These are phyloP conservation scores for Tricholoma saponaceum DNA, from an alignment of 768 basidiomycete species.

Conservation along the genomic window DNA sequence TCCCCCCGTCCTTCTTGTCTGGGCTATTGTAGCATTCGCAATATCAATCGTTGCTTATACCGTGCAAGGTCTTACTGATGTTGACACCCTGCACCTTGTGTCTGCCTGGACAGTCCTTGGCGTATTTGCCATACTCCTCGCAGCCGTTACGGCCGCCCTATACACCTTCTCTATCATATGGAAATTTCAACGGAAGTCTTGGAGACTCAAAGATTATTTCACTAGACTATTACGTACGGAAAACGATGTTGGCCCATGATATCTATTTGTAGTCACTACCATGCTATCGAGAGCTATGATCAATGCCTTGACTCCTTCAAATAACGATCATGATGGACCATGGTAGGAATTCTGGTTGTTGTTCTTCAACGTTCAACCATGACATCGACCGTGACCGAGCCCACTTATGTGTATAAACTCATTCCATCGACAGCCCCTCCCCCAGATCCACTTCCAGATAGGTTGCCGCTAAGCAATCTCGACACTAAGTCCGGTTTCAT, in stretches of 20 bases:
- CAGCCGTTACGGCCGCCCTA: slow-evolving; percentile 34
- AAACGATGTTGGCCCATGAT: neutral
- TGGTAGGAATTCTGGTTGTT: no score
- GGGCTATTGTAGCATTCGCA: slow-evolving; percentile 49
- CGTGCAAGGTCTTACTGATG: slow-evolving; percentile 28
- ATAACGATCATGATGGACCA: no score
- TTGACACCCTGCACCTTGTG: slow-evolving; percentile 17
- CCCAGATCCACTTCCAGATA: slow-evolving; percentile 34
- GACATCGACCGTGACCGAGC: slow-evolving; percentile 16
- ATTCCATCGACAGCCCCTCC: slow-evolving; percentile 39
- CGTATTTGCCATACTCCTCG: slow-evolving; percentile 36
- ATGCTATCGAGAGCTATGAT: neutral
- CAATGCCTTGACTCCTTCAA: neutral
- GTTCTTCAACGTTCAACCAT: neutral
- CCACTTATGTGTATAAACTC: slow-evolving; percentile 62
- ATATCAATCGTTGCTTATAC: slow-evolving; percentile 42
- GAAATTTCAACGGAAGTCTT: slow-evolving; percentile 33
- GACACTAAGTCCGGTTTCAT: slow-evolving; percentile 45
- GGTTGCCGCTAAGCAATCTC: slow-evolving; percentile 48
- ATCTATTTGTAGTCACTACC: neutral
- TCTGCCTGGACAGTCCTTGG: slow-evolving; percentile 39
- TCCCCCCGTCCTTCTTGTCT: slow-evolving; percentile 50
- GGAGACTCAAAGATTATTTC: slow-evolving; percentile 13
- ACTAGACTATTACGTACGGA: neutral
- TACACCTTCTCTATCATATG: slow-evolving; percentile 50